Evolutionary conservation across 1,139 yeast species (phyloP), one percentile per base, ranked within the genome.

Genomic region (Blastobotrys ciferrii): DNA sequence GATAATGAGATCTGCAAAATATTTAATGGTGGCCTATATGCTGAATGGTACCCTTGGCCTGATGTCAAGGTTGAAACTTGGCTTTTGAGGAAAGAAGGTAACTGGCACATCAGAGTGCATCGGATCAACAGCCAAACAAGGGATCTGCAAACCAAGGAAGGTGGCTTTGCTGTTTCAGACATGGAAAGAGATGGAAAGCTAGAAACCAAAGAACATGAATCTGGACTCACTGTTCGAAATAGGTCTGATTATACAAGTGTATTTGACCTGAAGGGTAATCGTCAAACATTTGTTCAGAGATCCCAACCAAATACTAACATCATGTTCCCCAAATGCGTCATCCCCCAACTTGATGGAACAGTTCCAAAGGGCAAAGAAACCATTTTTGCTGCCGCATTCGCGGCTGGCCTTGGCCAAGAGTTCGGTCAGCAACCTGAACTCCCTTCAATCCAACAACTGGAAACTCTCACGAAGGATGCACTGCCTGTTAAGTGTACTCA

Each of bases 251-350:
- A 52, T 45, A 53, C 56, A 39, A 53, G 56, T 3, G 53, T 56
- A 40, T 52, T 53, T 17, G 53, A 54, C 31, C 37, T 56, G 32
- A 6, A 19, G 4, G 28, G 28, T n/a, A 40, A 35, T 25, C 17
- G 47, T 58, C 9, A 43, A 51, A 15, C 40, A 7, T 3, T 19
- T 3, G 50, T 54, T 12, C 51, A 51, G 30, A 41, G 37, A 12
- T 60, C 67, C 1, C 65, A 62, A n/a, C 68, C 68, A 19, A 65
- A 65, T 49, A 57, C 65, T 11, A 65, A 61, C 50, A 19, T 65
- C 13, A 48, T 61, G 42, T 51, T 52, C 38, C 52, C 67, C 2
- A 33, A 50, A 7, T 49, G 61, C 1, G 17, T 43, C 9, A 49
- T 59, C 2, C 61, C 63, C 2, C 60, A 55, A 45, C 38, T 58